Evolutionary conservation across 192 early-diverging fungal genomes (phyloP), one percentile per base, ranked within the genome.

Genomic region (Backusella psychrophila): DNA sequence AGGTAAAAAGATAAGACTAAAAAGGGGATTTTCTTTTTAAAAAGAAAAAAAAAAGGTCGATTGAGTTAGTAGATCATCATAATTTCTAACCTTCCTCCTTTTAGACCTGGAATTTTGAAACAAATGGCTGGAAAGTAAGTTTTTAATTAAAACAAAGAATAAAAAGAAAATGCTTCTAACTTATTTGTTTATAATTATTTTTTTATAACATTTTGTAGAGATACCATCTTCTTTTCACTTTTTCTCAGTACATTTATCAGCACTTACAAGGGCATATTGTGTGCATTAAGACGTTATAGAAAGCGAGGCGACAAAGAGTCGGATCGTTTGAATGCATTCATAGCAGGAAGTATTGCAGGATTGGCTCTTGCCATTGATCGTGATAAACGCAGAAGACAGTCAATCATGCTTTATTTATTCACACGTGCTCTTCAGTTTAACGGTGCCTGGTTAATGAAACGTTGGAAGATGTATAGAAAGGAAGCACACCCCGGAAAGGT

Each of bases 361-460:
- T 78, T 92, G 34, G 83, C 90, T 3, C 82, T 90, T 33, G 77
- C 85, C 26, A 77, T 93, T 17, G 92, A 93, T 75, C 87, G 85
- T 35, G 89, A 85, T 82, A 75, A 81, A 36, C 84, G 83, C 36
- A 84, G 91, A 23, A 81, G 92, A 29, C 85, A 83, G 39, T 89
- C 92, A 1, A 87, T 93, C 53, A 87, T 90, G 6, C 76, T 93
- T 68, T 92, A 92, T 39, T 70, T 92, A 46, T 82, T 89, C 34
- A 90, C 92, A 8, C 84, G 92, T 38, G 87, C 88, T 3, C 39
- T 89, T 39, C 91, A 93, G 69, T 91, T 91, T 70, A 86, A 86
- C 44, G 81, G 82, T 3, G 85, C 89, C 41, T 91, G 90, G 87
- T 66, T 86, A 29, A 88, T 93, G 85, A 85, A 89, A 41, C 83